These are phyloP conservation scores for Didymellaceae sp. DNA, from an alignment of 2,329 filamentous ascomycete genomes.

Conservation along the genomic window DNA sequence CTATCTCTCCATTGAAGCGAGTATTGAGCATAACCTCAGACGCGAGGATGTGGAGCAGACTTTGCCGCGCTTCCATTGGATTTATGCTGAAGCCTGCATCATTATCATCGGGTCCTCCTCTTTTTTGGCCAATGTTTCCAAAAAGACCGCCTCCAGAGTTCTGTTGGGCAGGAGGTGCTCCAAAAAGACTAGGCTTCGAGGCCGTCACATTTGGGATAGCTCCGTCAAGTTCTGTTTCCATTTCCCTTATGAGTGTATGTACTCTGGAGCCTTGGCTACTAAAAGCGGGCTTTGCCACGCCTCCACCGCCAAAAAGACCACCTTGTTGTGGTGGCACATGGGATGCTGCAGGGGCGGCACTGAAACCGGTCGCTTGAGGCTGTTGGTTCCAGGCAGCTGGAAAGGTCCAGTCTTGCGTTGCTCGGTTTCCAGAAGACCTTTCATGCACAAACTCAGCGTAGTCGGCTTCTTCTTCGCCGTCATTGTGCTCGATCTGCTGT, in stretches of 20 bases:
- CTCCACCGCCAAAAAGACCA: too few relatives aligned
- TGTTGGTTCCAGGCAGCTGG: too few relatives aligned
- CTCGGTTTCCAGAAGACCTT: too few relatives aligned
- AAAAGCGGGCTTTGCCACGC: too few relatives aligned
- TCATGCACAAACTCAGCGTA: constrained; percentile 5
- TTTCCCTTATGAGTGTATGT: too few relatives aligned
- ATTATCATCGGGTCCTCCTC: constrained; percentile 13
- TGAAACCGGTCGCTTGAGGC: too few relatives aligned
- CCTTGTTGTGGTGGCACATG: too few relatives aligned
- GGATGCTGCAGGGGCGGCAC: too few relatives aligned
- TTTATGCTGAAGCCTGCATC: constrained; percentile 26
- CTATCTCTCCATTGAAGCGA: constrained; percentile 35
- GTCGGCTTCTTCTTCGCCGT: constrained; percentile 44
- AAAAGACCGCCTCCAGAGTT: neutral
- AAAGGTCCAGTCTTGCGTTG: too few relatives aligned
- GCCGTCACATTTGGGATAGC: too few relatives aligned
- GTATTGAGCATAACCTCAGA: constrained; percentile 44
- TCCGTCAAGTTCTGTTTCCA: too few relatives aligned
- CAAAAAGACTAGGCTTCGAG: neutral
- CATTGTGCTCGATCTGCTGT: constrained; percentile 31
- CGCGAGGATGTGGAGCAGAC: constrained; percentile 39
- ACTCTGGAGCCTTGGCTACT: too few relatives aligned
- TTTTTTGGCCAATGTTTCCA: neutral
- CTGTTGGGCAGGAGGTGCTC: neutral
- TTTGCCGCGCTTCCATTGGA: constrained; percentile 41